Base-by-base conservation (phyloP, 75 land plant species). In the Cupressus sempervirens region DNA sequence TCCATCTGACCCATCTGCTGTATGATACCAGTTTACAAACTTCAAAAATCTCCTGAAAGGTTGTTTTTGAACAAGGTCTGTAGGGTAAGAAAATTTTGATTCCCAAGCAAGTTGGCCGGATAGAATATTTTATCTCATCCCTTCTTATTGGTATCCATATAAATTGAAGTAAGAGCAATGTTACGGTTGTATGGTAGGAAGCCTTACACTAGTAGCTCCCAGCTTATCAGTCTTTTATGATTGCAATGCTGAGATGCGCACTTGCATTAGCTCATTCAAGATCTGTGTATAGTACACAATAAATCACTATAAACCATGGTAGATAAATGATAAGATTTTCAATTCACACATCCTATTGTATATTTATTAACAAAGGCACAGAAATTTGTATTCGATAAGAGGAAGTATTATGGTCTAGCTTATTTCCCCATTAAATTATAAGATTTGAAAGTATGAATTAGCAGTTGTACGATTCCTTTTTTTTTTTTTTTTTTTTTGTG, bases 71-170 rank as follows among this genome's bases (percentile, higher is more conserved):
- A 45, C 40, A 35, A 82, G 38, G 53, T 54, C 20, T 53, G 40
- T 34, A 82, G 83, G 62, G 32, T 34, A 82, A 82, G 81, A 13
- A 82, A 82, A 82, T 82, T 53, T 82, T 53, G 65, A 82, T 82
- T 50, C 18, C 50, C 83, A 54, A 82, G 54, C 82, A 41, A 12
- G 50, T 5, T 82, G 65, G 65, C 32, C 34, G 38, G 35, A 72
- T 72, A 72, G 32, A 13, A 30, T 30, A 72, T 14, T 35, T 72
- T 32, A 72, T 72, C 36, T 72, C 74, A 32, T 72, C 74, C 35
- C 74, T 32, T 72, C 74, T 72, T 32, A 72, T 72, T 72, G 35
- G 32, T 72, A 72, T 32, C 35, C 74, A 11, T 30, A 72, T 32
- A 30, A 72, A 72, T 12, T 72, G 74, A 72, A 32, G 32, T 15